Percentiles rank a stretch among this genome's conserved stretches.
These are phyloP conservation scores for Peniophora sp. DNA, from an alignment of 1,284 basidiomycete genomes.

Conservation along the genomic window DNA sequence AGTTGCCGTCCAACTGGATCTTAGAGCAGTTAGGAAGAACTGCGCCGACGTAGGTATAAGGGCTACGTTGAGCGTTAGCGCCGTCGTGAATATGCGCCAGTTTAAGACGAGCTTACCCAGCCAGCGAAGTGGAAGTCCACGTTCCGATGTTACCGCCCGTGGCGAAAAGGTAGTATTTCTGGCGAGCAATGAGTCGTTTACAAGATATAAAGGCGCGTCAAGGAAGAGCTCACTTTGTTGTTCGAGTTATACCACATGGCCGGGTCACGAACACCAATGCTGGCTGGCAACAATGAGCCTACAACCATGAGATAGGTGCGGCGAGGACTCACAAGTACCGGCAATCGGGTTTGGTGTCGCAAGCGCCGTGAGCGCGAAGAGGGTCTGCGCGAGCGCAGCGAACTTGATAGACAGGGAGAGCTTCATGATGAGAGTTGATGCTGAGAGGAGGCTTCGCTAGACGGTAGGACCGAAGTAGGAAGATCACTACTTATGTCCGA, in stretches of 20 bases:
- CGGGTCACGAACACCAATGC: neutral
- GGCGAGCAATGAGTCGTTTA: neutral
- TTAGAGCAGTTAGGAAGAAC: slow-evolving; percentile 10
- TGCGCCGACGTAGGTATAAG: slow-evolving; percentile 14
- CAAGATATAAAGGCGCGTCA: neutral
- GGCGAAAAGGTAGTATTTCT: slow-evolving; percentile 15
- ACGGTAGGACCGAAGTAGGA: too few species aligned
- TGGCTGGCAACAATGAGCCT: neutral
- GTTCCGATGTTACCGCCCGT: slow-evolving; percentile 13
- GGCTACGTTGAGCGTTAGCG: slow-evolving; percentile 4
- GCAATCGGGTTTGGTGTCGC: neutral
- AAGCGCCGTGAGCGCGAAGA: neutral
- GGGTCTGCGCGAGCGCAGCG: neutral
- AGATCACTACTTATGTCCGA: too few species aligned
- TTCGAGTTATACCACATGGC: neutral
- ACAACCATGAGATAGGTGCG: neutral
- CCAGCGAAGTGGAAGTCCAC: slow-evolving; percentile 12
- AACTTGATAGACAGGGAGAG: too few species aligned
- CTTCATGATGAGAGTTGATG: too few species aligned
- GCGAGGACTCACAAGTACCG: neutral
- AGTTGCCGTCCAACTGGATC: slow-evolving; percentile 11
- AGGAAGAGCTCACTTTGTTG: neutral
- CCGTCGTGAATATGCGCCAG: neutral
- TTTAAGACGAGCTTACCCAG: slow-evolving; percentile 9
- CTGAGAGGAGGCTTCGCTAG: too few species aligned